Base-by-base conservation (phyloP, 163 green algal genomes). In the Chlorella variabilis region DNA sequence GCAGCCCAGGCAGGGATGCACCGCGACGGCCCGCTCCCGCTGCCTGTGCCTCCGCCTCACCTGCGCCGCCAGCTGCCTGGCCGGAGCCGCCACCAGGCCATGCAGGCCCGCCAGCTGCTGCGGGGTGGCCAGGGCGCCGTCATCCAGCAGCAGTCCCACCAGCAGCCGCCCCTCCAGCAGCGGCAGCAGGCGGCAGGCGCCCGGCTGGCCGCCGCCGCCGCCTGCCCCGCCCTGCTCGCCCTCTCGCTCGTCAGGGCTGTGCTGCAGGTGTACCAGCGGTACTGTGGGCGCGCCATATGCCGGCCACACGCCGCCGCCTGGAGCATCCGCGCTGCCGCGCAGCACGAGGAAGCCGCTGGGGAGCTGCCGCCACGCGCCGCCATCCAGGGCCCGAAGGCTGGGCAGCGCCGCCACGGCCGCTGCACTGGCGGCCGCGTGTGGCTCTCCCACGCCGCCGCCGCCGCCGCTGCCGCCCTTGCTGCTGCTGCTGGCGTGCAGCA, bases 401-500 rank as follows among this genome's bases (percentile, higher is more conserved):
- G 77, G 27, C 21, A 2, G 7, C 9, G 13, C 48, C 21, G 27
- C 33, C 70, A 5, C 31, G 25, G 34, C 23, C 23, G 29, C 59
- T n/a, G 41, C 29, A 42, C 36, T 33, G 38, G 31, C 29, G 5
- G 33, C 45, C 27, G 18, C 20, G 20, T 6, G 1, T 0, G 23
- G 20, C 3, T 39, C 38, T 4, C 17, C 33, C 7, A 4, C 2
- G 7, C 67, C 49, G 54, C 11, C 41, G 59, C 59, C 8, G 39
- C 29, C 17, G 29, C 20, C 18, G 4, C 4, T 34, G 41, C 59
- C 7, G 39, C 34, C 36, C 20, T 33, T 58, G 71, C 71, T 80
- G 41, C 20, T 73, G 75, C 29, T 41, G 75, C 21, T 71, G 58
- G 75, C 75, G 39, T 83, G 87, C 66, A 80, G 79, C 82, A 93